A percentile compares a stretch with the other conserved stretches of the same genome.
phyloP scores from a whole-genome alignment of 2,329 filamentous ascomycete genomes.

The Pseudogymnoascus sp. region DNA sequence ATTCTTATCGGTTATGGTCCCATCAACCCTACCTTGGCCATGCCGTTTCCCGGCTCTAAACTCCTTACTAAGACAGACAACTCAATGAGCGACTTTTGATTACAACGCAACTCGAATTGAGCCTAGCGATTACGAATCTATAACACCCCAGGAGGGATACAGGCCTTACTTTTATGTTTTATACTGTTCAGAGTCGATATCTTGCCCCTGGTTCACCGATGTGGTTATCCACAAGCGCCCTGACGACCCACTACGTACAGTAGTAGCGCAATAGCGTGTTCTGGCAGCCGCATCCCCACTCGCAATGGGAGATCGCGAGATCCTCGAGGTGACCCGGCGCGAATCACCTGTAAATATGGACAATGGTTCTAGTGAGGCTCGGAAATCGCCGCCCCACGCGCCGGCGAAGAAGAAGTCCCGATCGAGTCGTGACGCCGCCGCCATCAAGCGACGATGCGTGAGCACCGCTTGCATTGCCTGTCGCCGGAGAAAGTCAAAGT shows the following conservation, averaged over 20 bases:
- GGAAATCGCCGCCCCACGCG: not conserved
- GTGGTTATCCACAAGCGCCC: not conserved
- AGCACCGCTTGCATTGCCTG: slow-evolving; percentile 81
- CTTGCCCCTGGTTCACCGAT: not conserved
- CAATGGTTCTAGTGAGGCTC: not conserved
- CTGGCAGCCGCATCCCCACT: slow-evolving; percentile 1
- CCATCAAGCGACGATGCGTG: slow-evolving; percentile 64
- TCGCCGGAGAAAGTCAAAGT: slow-evolving; percentile 74
- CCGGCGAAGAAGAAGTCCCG: slow-evolving; percentile 23
- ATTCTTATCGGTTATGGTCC: not conserved
- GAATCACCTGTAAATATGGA: slow-evolving; percentile 5
- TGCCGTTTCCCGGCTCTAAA: not conserved
- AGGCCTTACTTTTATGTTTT: not conserved
- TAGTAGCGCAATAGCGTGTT: slow-evolving; percentile 3
- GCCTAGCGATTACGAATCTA: not conserved
- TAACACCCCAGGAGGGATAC: not conserved
- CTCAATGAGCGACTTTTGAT: not conserved
- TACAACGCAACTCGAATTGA: slow-evolving; percentile 5
- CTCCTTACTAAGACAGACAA: slow-evolving; percentile 2
- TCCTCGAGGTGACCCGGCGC: not conserved
- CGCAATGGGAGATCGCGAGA: slow-evolving; percentile 4
- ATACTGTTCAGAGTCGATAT: not conserved
- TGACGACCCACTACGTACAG: slow-evolving; percentile 1
- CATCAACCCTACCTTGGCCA: not conserved
- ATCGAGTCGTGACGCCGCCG: slow-evolving; percentile 25